phyloP scores from a whole-genome alignment of 441 rosid genomes.

The Populus hybrid region DNA sequence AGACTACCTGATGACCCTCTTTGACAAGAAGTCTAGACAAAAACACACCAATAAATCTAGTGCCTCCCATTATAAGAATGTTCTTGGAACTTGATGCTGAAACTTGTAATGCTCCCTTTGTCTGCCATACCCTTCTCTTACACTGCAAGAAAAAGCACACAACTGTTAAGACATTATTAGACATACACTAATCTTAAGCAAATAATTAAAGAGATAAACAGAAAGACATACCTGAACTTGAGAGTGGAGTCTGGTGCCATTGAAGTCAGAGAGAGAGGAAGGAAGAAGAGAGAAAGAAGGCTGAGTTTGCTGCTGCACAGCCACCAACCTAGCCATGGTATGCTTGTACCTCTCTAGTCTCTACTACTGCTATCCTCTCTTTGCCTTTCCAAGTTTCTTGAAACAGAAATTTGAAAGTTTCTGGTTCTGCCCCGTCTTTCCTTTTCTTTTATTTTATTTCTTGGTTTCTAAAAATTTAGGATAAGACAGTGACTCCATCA shows the following conservation, averaged over 20 bases:
- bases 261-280: constrained; percentile 84
- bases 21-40: constrained; percentile 83
- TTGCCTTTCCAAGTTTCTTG: background rate
- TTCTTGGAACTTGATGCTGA: constrained; percentile 72
- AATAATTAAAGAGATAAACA: background rate
- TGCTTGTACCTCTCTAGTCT: constrained; percentile 4
- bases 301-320: constrained; percentile 61
- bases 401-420: constrained; percentile 29
- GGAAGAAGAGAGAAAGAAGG: constrained; percentile 70
- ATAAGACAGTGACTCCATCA: constrained; percentile 51
- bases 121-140: constrained; percentile 58
- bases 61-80: constrained; percentile 90
- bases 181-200: background rate
- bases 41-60: constrained; percentile 78
- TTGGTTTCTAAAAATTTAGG: constrained; percentile 25
- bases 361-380: background rate
- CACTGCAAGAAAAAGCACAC: constrained; percentile 40
- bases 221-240: constrained; percentile 52
- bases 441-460: constrained; percentile 25
- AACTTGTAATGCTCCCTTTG: constrained; percentile 61
- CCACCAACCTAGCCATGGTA: constrained; percentile 64
- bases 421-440: constrained; percentile 3
- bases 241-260: constrained; percentile 68
- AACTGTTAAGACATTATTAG: background rate
- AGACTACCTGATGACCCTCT: constrained; percentile 80